Conservation (phyloP, 139 green algal genomes). For the Picochlorum sp. region DNA sequence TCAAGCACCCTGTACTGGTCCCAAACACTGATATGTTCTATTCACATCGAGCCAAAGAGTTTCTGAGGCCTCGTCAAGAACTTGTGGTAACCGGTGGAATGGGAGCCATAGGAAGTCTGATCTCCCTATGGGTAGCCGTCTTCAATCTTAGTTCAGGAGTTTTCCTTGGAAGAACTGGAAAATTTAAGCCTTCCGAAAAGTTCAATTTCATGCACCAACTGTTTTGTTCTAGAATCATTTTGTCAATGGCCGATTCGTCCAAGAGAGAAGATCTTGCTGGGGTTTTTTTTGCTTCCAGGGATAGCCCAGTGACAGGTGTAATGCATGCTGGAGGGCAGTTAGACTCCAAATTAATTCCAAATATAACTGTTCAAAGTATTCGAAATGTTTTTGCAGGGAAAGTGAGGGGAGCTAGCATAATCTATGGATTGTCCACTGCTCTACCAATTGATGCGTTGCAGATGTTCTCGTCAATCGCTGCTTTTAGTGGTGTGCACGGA, state of each 20-base stretch:
- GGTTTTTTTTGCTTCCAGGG: not conserved
- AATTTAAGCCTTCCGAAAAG: not conserved
- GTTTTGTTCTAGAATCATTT: no score
- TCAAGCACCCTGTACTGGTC: no score
- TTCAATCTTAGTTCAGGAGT: slow-evolving; percentile 4
- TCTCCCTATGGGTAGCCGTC: slow-evolving; percentile 45
- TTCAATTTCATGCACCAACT: no score
- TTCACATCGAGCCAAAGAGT: no score
- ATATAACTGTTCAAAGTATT: slow-evolving; percentile 13
- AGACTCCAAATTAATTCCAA: slow-evolving; percentile 27
- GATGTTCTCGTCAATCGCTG: slow-evolving; percentile 47
- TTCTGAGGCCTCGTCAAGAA: no score
- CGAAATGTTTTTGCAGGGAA: slow-evolving; percentile 33
- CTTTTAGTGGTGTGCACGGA: slow-evolving; percentile 34
- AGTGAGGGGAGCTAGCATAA: slow-evolving; percentile 22
- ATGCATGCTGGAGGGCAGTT: slow-evolving; percentile 25
- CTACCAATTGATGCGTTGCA: slow-evolving; percentile 14
- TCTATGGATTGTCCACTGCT: not conserved
- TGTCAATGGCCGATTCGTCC: slow-evolving; percentile 12
- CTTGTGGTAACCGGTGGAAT: slow-evolving; percentile 29
- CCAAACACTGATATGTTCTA: no score
- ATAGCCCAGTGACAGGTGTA: not conserved
- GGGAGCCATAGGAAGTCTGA: slow-evolving; percentile 36
- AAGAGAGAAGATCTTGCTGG: not conserved
- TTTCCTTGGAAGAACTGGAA: slow-evolving; percentile 26